These are phyloP conservation scores for Microbotryum saponariae DNA, from an alignment of 1,284 basidiomycete species.

Conservation along the genomic window DNA sequence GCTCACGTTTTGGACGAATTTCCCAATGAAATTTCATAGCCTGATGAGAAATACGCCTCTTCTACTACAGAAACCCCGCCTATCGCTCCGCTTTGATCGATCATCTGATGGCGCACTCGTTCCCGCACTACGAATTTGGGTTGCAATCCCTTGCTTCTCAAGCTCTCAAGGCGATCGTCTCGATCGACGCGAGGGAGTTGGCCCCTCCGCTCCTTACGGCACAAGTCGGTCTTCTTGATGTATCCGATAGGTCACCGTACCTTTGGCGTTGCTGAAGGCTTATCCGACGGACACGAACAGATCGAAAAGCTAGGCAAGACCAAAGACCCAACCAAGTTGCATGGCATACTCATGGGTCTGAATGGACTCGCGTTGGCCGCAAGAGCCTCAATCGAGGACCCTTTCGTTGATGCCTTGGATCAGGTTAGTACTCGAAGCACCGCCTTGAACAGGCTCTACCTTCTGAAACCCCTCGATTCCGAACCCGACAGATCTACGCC, in stretches of 20 bases:
- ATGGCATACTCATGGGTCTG: slow-evolving; percentile 71
- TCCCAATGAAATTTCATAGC: too few relatives aligned
- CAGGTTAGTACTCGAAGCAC: too few relatives aligned
- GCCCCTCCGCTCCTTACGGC: slow-evolving; percentile 27
- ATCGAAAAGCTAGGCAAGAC: slow-evolving; percentile 51
- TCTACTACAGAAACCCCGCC: slow-evolving; percentile 44
- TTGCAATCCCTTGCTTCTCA: slow-evolving; percentile 76
- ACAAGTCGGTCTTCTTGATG: not conserved
- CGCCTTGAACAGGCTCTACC: too few relatives aligned
- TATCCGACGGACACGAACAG: slow-evolving; percentile 42
- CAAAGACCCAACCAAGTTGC: slow-evolving; percentile 62
- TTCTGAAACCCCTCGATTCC: too few relatives aligned
- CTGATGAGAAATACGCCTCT: not conserved
- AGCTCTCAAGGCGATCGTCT: slow-evolving; percentile 62
- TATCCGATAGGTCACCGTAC: not conserved
- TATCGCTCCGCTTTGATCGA: slow-evolving; percentile 66
- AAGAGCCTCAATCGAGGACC: not conserved
- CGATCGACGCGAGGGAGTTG: slow-evolving; percentile 52
- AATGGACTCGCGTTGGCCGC: slow-evolving; percentile 55
- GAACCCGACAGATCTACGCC: too few relatives aligned
- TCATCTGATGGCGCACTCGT: slow-evolving; percentile 64
- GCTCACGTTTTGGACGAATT: not conserved
- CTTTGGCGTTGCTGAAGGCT: not conserved
- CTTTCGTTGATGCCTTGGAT: too few relatives aligned
- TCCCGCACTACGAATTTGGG: slow-evolving; percentile 81